These are phyloP conservation scores for Firmiana major DNA, from an alignment of 345 rosid genomes.

Conservation along the genomic window DNA sequence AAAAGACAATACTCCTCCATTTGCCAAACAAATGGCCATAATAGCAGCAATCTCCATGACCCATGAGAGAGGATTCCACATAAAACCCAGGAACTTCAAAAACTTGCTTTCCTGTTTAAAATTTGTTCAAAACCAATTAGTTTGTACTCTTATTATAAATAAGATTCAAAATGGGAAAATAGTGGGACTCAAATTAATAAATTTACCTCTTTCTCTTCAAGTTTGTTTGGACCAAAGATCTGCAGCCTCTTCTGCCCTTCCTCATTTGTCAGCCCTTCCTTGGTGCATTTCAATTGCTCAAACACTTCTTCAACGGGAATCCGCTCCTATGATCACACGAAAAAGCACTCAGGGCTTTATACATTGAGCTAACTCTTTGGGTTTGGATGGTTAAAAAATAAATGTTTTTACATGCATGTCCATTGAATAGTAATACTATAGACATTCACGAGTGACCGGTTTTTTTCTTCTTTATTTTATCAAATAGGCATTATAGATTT, in stretches of 20 bases:
- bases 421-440: neutral
- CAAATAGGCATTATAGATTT: too few relatives aligned
- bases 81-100: slow-evolving; percentile 63
- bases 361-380: too few relatives aligned
- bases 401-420: neutral
- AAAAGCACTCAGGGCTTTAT: too few relatives aligned
- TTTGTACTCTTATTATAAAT: neutral
- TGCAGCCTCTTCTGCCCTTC: slow-evolving; percentile 76
- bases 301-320: slow-evolving; percentile 91
- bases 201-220: slow-evolving; percentile 72
- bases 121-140: neutral
- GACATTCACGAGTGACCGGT: too few relatives aligned
- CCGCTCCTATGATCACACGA: slow-evolving; percentile 46
- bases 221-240: slow-evolving; percentile 88
- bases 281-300: slow-evolving; percentile 70
- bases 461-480: too few relatives aligned
- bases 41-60: slow-evolving; percentile 74
- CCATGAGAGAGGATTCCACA: slow-evolving; percentile 86
- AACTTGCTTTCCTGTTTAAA: slow-evolving; percentile 55
- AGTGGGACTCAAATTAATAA: neutral
- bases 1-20: slow-evolving; percentile 44
- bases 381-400: too few relatives aligned
- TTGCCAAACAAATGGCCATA: slow-evolving; percentile 69
- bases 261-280: slow-evolving; percentile 61
- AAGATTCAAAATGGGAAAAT: neutral